Conservation (phyloP, 129 eudicot species). For the Flaveria linearis region DNA sequence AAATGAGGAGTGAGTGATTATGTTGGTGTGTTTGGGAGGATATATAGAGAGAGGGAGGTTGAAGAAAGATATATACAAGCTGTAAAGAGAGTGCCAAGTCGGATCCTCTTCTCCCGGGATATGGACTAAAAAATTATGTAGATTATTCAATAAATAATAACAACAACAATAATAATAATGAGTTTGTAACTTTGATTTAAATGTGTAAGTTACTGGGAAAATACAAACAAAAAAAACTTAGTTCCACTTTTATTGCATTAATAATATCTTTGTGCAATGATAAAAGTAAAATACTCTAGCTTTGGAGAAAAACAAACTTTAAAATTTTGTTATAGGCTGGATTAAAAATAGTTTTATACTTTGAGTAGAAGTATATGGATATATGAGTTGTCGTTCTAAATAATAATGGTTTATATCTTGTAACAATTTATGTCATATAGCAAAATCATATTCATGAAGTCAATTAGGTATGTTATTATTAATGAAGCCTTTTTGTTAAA, state of each 20-base stretch:
- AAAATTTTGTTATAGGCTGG: too few relatives aligned
- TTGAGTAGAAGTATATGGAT: too few relatives aligned
- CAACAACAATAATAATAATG: background rate
- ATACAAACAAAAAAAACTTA: background rate
- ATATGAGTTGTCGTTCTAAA: too few relatives aligned
- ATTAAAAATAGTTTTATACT: too few relatives aligned
- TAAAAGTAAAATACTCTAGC: too few relatives aligned
- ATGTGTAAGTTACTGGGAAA: background rate
- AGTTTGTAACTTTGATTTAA: background rate
- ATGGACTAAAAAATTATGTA: background rate
- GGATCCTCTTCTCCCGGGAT: conserved; percentile 28
- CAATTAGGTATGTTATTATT: background rate
- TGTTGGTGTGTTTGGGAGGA: conserved; percentile 34
- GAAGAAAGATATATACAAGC: conserved; percentile 24
- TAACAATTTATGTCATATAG: background rate
- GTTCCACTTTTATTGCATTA: background rate
- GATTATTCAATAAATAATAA: too few relatives aligned
- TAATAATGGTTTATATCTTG: too few relatives aligned
- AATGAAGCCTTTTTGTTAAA: background rate
- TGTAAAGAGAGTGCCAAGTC: conserved; percentile 31
- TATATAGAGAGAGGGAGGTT: conserved; percentile 29
- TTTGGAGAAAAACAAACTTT: too few relatives aligned
- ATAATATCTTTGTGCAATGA: background rate
- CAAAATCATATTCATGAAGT: background rate
- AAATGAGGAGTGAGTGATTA: conserved; percentile 34